Base-by-base conservation (phyloP, 2,329 filamentous ascomycete species). In the Microthyrium microscopicum region DNA sequence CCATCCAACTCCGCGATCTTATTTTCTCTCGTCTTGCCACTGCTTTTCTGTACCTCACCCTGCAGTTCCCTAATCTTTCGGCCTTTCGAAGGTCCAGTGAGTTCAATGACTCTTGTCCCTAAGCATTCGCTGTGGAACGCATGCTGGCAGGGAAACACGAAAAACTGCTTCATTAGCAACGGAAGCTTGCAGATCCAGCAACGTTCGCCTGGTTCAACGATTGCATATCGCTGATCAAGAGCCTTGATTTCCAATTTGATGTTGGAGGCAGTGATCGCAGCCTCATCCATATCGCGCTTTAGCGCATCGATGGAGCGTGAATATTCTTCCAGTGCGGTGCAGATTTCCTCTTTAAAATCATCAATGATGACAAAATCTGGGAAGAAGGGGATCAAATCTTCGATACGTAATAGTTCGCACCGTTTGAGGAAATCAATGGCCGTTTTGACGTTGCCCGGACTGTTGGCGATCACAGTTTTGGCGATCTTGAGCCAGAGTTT, bases 271-370 rank as follows among this genome's bases (percentile, higher is more conserved):
- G 89, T 95, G 40, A 75, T 73, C 7, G 83, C 80, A 4, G 77
- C 83, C 50, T 93, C 83, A 52, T 98, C 89, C 89, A 98, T 98
- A 54, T 95, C 87, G 42, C 77, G 73, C 49, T 85, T 84, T 25
- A 98, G 61, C 2, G 64, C 65, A 47, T 95, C 89, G 43, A 98
- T 98, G 44, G 82, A 83, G 24, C 81, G 77, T 29, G 75, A 80
- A 58, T 98, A 98, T 41, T 91, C 81, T 55, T 98, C 89, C 2
- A 98, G 67, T 1, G 91, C 89, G 0, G 73, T 66, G 57, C 89
- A 98, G 24, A 98, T 95, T 52, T 98, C 89, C 41, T 95, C 85
- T 51, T 95, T 94, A 67, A 98, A 98, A 54, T 95, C 89, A 51
- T 98, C 89, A 40, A 98, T 95, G 33, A 95, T 80, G 17, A 95